Evolutionary conservation across 2,329 filamentous ascomycete species (phyloP).

Genomic region (Ophiostoma pallidulum): DNA sequence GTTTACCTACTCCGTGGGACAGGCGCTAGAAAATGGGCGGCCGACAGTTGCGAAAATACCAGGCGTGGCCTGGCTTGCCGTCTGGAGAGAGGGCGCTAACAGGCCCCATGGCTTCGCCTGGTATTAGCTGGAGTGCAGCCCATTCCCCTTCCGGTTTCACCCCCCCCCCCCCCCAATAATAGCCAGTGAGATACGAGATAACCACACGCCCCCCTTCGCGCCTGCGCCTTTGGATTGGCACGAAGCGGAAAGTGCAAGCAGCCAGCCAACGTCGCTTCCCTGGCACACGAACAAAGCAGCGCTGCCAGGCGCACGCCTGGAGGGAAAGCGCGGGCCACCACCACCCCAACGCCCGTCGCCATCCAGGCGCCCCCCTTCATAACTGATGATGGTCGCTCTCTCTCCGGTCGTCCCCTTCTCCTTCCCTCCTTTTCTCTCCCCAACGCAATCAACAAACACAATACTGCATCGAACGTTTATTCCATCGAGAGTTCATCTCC

Average conservation of each 20-base stretch:
- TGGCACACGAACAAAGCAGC: conserved; percentile 5
- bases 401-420: conserved; percentile 19
- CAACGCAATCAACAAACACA: conserved; percentile 41
- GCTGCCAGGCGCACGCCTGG: not conserved
- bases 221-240: not conserved
- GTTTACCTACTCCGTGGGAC: not conserved
- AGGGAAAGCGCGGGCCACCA: conserved; percentile 10
- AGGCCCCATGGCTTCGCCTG: not conserved
- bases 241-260: not conserved
- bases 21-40: conserved; percentile 5
- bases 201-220: conserved; percentile 1
- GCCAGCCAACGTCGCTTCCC: not conserved
- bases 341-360: too few relatives aligned
- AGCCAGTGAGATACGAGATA: too few relatives aligned
- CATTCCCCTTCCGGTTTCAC: conserved; percentile 10
- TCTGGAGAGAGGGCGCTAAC: too few relatives aligned
- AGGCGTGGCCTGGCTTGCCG: too few relatives aligned
- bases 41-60: too few relatives aligned
- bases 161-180: not conserved
- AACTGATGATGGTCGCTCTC: conserved; percentile 23
- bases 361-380: conserved; percentile 17
- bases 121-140: conserved; percentile 1
- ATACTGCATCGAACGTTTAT: conserved; percentile 32
- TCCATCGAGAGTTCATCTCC: conserved; percentile 44
- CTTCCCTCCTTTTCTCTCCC: conserved; percentile 23